These are phyloP conservation scores for Neocallimastix lanati DNA, from an alignment of 192 early-diverging fungal genomes.

Conservation along the genomic window DNA sequence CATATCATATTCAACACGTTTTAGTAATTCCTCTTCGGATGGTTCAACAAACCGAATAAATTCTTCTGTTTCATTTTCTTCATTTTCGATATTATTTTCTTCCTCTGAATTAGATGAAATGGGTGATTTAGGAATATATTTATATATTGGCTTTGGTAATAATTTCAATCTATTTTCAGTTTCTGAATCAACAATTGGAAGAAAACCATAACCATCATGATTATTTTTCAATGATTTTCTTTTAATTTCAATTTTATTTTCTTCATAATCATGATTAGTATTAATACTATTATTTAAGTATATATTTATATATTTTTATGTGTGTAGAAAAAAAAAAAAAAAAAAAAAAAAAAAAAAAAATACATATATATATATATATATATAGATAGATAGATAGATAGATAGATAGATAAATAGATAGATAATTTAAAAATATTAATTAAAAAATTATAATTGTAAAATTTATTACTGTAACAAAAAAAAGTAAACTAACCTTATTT, in stretches of 20 bases:
- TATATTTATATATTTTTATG: background rate
- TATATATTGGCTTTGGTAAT: background rate
- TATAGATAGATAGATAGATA: no score
- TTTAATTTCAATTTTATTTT: background rate
- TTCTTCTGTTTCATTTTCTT: background rate
- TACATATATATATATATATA: no score
- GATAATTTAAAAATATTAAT: no score
- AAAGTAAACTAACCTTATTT: background rate
- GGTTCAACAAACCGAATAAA: background rate
- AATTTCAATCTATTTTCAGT: background rate
- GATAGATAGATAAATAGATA: background rate
- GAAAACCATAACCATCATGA: background rate
- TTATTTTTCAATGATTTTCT: background rate
- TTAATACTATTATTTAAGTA: background rate
- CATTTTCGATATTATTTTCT: background rate
- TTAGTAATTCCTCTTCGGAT: background rate
- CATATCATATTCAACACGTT: constrained; percentile 85
- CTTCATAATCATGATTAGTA: background rate
- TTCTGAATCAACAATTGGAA: background rate
- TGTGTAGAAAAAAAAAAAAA: no score
- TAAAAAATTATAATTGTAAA: no score
- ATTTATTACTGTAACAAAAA: no score
- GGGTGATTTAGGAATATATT: background rate
- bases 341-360: no score
- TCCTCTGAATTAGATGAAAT: background rate